These are phyloP conservation scores for Hymenoscyphus repandus DNA, from an alignment of 2,329 filamentous ascomycete genomes.

Conservation along the genomic window DNA sequence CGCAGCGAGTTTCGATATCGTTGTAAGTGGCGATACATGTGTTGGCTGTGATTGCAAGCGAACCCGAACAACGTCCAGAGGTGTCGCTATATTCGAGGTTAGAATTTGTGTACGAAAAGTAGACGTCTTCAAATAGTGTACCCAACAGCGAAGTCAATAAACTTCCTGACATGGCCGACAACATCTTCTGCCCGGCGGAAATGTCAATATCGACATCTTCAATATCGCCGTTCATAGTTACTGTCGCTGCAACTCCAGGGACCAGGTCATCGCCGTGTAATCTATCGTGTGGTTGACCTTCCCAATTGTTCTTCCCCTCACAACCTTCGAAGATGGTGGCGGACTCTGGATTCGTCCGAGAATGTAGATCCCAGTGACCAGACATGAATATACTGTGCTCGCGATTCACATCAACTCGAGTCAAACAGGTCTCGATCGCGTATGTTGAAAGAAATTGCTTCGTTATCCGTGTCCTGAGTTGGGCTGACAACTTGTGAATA, in stretches of 20 bases:
- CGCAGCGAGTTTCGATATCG: slow-evolving; percentile 49
- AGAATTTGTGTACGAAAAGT: slow-evolving; percentile 6
- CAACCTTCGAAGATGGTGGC: slow-evolving; percentile 19
- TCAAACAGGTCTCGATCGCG: background rate
- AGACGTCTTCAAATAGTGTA: slow-evolving; percentile 37
- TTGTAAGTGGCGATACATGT: slow-evolving; percentile 43
- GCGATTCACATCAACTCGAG: background rate
- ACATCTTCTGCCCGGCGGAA: slow-evolving; percentile 84
- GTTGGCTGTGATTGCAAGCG: slow-evolving; percentile 79
- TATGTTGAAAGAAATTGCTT: background rate
- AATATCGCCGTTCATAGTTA: slow-evolving; percentile 28
- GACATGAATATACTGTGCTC: slow-evolving; percentile 18
- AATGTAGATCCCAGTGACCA: slow-evolving; percentile 19
- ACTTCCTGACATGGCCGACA: slow-evolving; percentile 87
- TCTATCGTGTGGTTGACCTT: slow-evolving; percentile 25
- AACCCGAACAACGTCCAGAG: slow-evolving; percentile 92
- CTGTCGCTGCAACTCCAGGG: slow-evolving; percentile 22
- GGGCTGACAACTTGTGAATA: too few relatives aligned
- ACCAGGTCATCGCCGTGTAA: slow-evolving; percentile 26
- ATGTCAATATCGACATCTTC: slow-evolving; percentile 54
- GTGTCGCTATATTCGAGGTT: slow-evolving; percentile 61
- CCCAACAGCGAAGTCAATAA: slow-evolving; percentile 83
- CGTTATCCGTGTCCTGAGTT: too few relatives aligned
- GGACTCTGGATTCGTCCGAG: slow-evolving; percentile 15
- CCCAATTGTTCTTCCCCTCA: slow-evolving; percentile 9